Percentiles rank a stretch among this genome's conserved stretches.
Evolutionary conservation across 2,329 filamentous ascomycete species (phyloP).

Genomic region (Hymenoscyphus infarciens): DNA sequence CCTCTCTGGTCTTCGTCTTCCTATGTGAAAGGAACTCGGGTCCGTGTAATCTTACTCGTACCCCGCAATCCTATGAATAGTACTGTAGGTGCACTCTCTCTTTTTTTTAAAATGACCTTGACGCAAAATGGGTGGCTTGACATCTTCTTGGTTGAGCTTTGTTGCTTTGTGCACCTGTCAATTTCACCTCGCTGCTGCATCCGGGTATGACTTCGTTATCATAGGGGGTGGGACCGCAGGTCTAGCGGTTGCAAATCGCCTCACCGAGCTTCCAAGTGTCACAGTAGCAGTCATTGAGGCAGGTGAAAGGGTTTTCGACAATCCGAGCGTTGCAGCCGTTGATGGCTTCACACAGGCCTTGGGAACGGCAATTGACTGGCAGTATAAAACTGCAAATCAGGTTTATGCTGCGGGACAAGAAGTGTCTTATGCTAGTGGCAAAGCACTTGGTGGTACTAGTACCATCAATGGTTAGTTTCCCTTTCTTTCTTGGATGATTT

Average conservation of each 20-base stretch:
- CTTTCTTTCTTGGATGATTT: background rate
- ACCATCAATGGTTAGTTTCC: conserved; percentile 26
- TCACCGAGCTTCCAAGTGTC: conserved; percentile 19
- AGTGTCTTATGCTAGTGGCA: conserved; percentile 16
- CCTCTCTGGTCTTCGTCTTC: background rate
- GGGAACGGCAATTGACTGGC: conserved; percentile 23
- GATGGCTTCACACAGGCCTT: conserved; percentile 17
- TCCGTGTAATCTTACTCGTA: background rate
- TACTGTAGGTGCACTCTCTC: background rate
- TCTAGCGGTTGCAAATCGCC: conserved; percentile 24
- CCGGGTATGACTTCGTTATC: conserved; percentile 19
- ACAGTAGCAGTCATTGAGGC: conserved; percentile 27
- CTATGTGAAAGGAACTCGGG: background rate
- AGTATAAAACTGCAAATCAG: conserved; percentile 20
- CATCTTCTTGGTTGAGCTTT: background rate
- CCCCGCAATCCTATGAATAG: background rate
- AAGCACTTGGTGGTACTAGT: conserved; percentile 23
- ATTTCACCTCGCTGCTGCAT: background rate
- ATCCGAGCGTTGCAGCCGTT: conserved; percentile 18
- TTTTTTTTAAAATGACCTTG: background rate
- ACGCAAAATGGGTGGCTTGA: background rate
- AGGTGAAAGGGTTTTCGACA: conserved; percentile 18
- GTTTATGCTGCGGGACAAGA: conserved; percentile 14
- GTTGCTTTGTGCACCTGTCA: background rate
- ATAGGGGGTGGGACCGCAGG: conserved; percentile 24